A percentile compares a stretch with the other conserved stretches of the same genome.
These are phyloP conservation scores for Bolboschoenus planiculmis DNA, from an alignment of 176 grass and related monocot species.

Conservation along the genomic window DNA sequence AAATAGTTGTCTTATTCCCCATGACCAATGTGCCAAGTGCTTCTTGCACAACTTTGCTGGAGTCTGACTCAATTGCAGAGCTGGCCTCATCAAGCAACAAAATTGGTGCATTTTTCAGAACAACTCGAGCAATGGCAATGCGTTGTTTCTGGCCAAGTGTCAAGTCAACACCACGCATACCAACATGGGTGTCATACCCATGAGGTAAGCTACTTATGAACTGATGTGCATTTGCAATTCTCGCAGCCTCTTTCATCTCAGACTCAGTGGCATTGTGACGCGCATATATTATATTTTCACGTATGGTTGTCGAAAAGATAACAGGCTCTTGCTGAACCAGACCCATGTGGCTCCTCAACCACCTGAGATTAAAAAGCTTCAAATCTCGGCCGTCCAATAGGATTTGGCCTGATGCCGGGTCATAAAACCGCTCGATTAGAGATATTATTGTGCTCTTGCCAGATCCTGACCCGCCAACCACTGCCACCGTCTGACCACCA, in stretches of 20 bases:
- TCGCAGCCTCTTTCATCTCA: constrained; percentile 96
- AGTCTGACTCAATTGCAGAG: constrained; percentile 90
- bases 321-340: constrained; percentile 93
- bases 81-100: constrained; percentile 89
- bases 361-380: constrained; percentile 93
- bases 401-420: constrained; percentile 76
- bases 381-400: constrained; percentile 88
- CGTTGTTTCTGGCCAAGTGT: constrained; percentile 92
- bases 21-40: constrained; percentile 88
- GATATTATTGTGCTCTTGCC: constrained; percentile 94
- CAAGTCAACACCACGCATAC: constrained; percentile 84
- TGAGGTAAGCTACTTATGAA: constrained; percentile 97
- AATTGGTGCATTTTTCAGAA: constrained; percentile 95
- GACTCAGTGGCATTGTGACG: constrained; percentile 89
- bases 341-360: constrained; percentile 89
- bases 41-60: constrained; percentile 91
- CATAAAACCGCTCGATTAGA: constrained; percentile 92
- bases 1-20: constrained; percentile 95
- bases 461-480: constrained; percentile 88
- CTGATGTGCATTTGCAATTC: constrained; percentile 93
- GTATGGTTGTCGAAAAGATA: constrained; percentile 97
- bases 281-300: constrained; percentile 96
- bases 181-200: constrained; percentile 93
- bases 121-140: constrained; percentile 86
- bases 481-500: constrained; percentile 89